Percentiles rank a stretch among this genome's conserved stretches.
Conservation (phyloP, 805 yeast species). For the Yamadazyma philogaea region DNA sequence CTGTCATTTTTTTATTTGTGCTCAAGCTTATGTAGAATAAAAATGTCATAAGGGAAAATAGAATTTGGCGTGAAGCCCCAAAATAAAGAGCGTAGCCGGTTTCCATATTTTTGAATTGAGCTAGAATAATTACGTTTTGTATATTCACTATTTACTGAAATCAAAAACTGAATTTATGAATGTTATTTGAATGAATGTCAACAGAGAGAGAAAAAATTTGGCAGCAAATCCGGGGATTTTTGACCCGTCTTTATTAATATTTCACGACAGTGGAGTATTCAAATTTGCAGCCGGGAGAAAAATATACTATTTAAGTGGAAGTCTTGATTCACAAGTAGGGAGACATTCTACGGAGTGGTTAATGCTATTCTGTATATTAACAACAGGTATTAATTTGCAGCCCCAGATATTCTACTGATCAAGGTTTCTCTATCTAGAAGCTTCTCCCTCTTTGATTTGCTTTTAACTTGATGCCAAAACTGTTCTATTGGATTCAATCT, state of each 20-base stretch:
- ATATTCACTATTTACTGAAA: not conserved
- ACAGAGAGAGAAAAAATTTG: not conserved
- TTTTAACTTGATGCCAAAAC: slow-evolving; percentile 4
- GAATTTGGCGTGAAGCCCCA: not conserved
- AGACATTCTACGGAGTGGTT: slow-evolving; percentile 2
- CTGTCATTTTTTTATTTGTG: not conserved
- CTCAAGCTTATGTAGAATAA: not conserved
- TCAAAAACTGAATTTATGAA: not conserved
- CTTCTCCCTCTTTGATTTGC: slow-evolving; percentile 3
- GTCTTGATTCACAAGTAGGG: not conserved
- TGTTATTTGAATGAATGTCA: not conserved
- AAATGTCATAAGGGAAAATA: not conserved
- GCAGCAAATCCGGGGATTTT: not conserved
- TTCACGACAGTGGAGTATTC: not conserved
- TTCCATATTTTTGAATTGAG: not conserved
- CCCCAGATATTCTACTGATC: not conserved
- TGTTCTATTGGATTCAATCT: slow-evolving; percentile 8
- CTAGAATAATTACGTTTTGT: not conserved
- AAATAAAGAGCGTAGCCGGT: not conserved
- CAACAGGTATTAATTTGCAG: slow-evolving; percentile 7
- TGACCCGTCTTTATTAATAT: not conserved
- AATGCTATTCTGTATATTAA: slow-evolving; percentile 4
- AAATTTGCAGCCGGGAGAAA: not conserved
- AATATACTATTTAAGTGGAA: not conserved
- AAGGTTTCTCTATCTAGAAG: slow-evolving; percentile 1